Base-by-base conservation (phyloP, 2,329 filamentous ascomycete species). In the Zopfia rhizophila region DNA sequence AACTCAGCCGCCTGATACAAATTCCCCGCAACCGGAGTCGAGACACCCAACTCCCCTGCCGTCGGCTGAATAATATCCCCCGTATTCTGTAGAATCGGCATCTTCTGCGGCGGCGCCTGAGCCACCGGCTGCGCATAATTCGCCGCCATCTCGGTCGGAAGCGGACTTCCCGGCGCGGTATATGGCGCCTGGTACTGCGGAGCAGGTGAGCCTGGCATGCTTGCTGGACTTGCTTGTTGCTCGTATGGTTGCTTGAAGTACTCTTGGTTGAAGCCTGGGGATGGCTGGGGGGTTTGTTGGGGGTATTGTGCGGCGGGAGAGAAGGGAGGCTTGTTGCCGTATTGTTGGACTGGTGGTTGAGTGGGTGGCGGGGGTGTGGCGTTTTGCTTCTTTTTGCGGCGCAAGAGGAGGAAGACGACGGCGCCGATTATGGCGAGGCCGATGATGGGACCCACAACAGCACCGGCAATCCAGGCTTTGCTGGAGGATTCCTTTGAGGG, bases 401-500 rank as follows among this genome's bases (percentile, higher is more conserved):
- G 60, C 12, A 63, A 44, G 39, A 63, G 53, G 33, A 62, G 57
- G 48, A 63, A 63, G n/a, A 58, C 29, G 13, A 53, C 42, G 24
- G 32, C 33, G 5, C 51, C 65, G 28, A 63, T 48, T 7, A 68
- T 51, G 4, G 62, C 56, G 14, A 68, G 49, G 19, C 60, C 63
- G 25, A 61, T 18, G 14, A 66, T 21, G 7, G 61, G 58, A 7
- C 65, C 63, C 5, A 58, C 48, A 5, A 66, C 61, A 6, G 52
- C 62, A 13, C 65, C 65, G 23, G 60, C 62, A 19, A 68, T 66
- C 65, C 62, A 66, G 7, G 56, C 58, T 42, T 66, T 66, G 10
- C 58, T 63, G 7, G 38, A 17, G n/a, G 53, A 47, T 29, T 55
- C 47, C 29, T 27, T 19, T n/a, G n/a, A n/a, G n/a, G 30, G 8